Base-by-base conservation (phyloP, 2,329 filamentous ascomycete genomes). In the Cyclaneusma minus region DNA sequence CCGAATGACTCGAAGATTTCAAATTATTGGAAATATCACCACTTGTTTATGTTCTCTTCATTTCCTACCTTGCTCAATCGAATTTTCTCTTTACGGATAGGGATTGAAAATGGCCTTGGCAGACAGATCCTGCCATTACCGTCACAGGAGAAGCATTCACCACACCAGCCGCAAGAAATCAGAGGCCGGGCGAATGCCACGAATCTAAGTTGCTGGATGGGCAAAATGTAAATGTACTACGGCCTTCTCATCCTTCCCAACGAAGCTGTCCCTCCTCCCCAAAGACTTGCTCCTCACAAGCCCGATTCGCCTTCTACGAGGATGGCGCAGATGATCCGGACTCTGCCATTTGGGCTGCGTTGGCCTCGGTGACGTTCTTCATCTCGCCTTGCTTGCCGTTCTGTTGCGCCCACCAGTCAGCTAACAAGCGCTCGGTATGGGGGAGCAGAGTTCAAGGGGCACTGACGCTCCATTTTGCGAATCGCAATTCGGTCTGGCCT, bases 391-490 rank as follows among this genome's bases (percentile, higher is more conserved):
- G 82, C 73, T 93, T 94, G 66, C 89, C 89, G 62, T 84, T 83
- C 89, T 95, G 56, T 55, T 34, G 5, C 19, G 32, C 19, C 17
- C 14, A 24, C 21, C 17, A 22, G 30, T 41, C 31, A 41, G 39
- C 33, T 21, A 21, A 31, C 28, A 8, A 24, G 13, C 8, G 11
- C 14, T 23, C 26, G 21, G 20, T 21, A 15, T 15, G 23, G n/a
- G 20, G 26, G 17, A 21, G 16, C 16, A 13, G 14, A 15, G 11
- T 30, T 12, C 15, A 25, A 25, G 20, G 14, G 22, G 28, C 28
- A 46, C 81, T 70, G 60, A 98, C 89, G 72, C 82, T 66, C 89
- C 89, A 98, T 69, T 87, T 91, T 43, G 83, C 66, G 49, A 94
- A 91, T 58, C 75, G 75, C 46, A 98, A 60, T 29, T 95, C 87